Base-by-base conservation (phyloP, 495 filamentous ascomycete species). In the Aspergillus ostianus region DNA sequence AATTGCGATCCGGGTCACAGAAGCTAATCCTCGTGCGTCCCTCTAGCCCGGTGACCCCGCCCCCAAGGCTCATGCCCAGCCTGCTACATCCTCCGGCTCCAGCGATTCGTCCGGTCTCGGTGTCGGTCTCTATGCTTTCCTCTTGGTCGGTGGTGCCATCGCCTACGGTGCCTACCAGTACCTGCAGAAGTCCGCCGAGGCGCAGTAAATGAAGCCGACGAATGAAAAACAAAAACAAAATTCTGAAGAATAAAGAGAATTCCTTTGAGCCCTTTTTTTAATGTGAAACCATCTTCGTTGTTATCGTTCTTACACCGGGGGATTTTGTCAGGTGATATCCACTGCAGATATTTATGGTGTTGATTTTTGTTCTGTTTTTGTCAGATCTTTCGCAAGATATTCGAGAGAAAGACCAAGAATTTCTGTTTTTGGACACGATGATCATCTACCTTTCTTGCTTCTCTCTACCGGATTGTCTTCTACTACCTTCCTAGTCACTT, bases 141-240 rank as follows among this genome's bases (percentile, higher is more conserved):
- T 98, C 64, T 76, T 95, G 51, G 67, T 93, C 61, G 94, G 94
- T 61, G 92, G 83, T 62, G 76, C 84, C 23, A 67, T 87, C 67
- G 94, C 90, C 54, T 97, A 89, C 74, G 86, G 79, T 64, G 92
- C 86, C 57, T 98, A 92, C 82, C 87, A 95, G 76, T 96, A 95
- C 82, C 69, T 95, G 55, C 85, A 92, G 78, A 74, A 77, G 62
- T 82, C 72, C 79, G 71, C 80, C 27, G 63, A 70, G 64, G 52
- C 66, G 55, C 62, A 69, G 64, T 67, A 68, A 55, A 57, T 20
- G 50, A 53, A n/a, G 36, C 23, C 23, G 18, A n/a, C n/a, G 45
- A 51, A 20, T 47, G 18, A 44, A 47, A 12, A 51, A 23, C 26
- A 64, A 55, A 57, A 53, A 55, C 27, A 50, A 47, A 46, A 54